These are phyloP conservation scores for Penicillium glabrum DNA, from an alignment of 2,329 filamentous ascomycete genomes.

Conservation along the genomic window DNA sequence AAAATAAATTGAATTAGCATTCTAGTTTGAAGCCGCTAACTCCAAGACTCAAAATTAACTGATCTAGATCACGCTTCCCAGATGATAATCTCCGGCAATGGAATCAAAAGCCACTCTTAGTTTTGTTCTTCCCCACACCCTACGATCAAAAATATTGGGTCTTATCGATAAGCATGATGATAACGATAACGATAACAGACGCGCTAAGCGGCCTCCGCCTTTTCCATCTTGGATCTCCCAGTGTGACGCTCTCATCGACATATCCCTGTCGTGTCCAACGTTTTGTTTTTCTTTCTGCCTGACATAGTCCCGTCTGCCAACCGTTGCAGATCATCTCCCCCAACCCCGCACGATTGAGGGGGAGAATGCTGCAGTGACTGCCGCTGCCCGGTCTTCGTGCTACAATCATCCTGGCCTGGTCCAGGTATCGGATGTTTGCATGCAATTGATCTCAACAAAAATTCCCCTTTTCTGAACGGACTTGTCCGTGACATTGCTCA, in stretches of 20 bases:
- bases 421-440: slow-evolving; percentile 14
- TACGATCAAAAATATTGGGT: too few relatives aligned
- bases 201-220: background rate
- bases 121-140: too few relatives aligned
- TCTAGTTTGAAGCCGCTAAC: too few relatives aligned
- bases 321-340: background rate
- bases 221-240: background rate
- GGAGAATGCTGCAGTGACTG: slow-evolving; percentile 8
- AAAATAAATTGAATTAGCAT: too few relatives aligned
- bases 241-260: background rate
- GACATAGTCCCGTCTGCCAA: background rate
- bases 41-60: too few relatives aligned
- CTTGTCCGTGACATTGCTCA: background rate
- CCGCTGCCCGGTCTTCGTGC: slow-evolving; percentile 13
- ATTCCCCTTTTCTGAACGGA: background rate
- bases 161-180: background rate
- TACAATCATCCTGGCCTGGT: slow-evolving; percentile 8
- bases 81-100: too few relatives aligned
- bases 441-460: slow-evolving; percentile 6
- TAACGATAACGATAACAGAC: background rate
- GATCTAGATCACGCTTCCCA: too few relatives aligned
- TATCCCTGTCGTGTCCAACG: background rate
- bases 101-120: too few relatives aligned
- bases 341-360: background rate
- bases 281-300: background rate